phyloP scores from a whole-genome alignment of 306 rosid species.

The Quercus dentata region DNA sequence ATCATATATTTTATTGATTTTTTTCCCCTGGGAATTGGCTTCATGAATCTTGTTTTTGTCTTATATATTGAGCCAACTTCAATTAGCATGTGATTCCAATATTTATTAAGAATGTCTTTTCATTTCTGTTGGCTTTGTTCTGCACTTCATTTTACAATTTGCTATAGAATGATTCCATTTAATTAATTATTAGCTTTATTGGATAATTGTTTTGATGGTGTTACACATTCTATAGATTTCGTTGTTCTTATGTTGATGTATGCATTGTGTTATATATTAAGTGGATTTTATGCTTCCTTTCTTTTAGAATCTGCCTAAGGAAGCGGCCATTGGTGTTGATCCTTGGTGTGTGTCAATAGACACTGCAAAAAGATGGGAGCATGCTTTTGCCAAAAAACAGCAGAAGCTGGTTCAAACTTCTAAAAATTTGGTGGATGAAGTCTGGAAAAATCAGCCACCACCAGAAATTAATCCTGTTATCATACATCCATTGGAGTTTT shows the following conservation, averaged over 20 bases:
- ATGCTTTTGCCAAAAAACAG: constrained; percentile 53
- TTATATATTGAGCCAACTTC: neutral
- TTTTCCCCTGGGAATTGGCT: neutral
- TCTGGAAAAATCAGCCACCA: constrained; percentile 73
- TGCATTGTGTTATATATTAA: neutral
- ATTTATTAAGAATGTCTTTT: too few species aligned
- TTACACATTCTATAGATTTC: neutral
- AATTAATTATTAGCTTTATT: neutral
- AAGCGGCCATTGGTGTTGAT: constrained; percentile 79
- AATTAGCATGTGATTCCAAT: neutral
- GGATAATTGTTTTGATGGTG: neutral
- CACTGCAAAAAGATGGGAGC: constrained; percentile 84
- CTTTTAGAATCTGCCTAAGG: constrained; percentile 63
- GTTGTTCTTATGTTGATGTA: neutral
- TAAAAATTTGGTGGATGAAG: constrained; percentile 89
- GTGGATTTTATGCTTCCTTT: constrained; percentile 14
- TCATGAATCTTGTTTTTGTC: neutral
- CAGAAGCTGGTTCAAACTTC: constrained; percentile 84
- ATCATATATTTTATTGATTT: neutral
- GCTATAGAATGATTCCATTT: neutral
- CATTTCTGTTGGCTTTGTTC: too few species aligned
- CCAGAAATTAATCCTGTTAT: constrained; percentile 52
- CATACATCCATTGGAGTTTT: constrained; percentile 64
- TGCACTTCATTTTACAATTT: neutral
- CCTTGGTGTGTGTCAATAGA: constrained; percentile 92